Conservation (phyloP, 2,329 filamentous ascomycete species). For the Fusarium sp. region DNA sequence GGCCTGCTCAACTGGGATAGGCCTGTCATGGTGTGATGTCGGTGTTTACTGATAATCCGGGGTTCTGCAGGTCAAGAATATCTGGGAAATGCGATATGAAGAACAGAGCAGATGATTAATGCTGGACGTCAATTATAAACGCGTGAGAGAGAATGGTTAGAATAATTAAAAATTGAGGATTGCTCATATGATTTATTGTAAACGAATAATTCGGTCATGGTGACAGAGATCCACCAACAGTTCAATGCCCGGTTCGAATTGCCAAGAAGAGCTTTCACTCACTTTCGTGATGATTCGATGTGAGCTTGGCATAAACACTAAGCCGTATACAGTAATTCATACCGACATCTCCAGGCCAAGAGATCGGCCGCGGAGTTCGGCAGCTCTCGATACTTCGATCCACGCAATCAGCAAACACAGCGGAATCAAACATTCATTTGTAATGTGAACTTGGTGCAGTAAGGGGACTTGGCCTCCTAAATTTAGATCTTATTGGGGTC, state of each 20-base stretch:
- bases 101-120: not conserved
- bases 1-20: constrained; percentile 14
- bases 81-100: too few species aligned
- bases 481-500: accelerated
- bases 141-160: not conserved
- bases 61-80: not conserved
- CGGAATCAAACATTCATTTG: not conserved
- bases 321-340: not conserved
- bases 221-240: not conserved
- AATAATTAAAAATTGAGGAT: not conserved
- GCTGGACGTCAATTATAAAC: not conserved
- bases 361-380: not conserved
- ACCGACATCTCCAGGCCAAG: not conserved
- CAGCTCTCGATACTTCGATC: not conserved
- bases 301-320: not conserved
- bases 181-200: not conserved
- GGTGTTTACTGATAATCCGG: not conserved
- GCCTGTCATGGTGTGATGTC: constrained; percentile 1
- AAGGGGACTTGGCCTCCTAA: accelerated
- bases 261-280: constrained; percentile 1
- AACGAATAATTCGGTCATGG: not conserved
- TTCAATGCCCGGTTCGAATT: not conserved
- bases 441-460: accelerated
- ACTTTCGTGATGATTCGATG: not conserved
- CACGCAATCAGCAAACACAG: not conserved